A percentile compares a stretch with the other conserved stretches of the same genome.
These are phyloP conservation scores for Phytophthora uliginosa DNA, from an alignment of 352 stramenopile genomes.

Conservation along the genomic window DNA sequence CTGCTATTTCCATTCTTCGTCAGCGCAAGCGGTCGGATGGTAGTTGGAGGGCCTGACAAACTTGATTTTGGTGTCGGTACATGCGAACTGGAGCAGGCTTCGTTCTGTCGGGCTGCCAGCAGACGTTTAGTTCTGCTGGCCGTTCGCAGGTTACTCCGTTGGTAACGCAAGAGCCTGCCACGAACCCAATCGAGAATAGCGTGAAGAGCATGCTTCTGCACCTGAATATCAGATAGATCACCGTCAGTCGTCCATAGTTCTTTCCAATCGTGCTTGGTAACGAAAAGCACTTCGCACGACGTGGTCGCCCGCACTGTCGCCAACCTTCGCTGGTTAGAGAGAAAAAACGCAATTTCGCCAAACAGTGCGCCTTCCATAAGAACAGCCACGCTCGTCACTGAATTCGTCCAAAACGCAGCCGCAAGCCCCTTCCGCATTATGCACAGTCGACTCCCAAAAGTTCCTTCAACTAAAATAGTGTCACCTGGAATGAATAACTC, in stretches of 20 bases:
- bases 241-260: conserved; percentile 61
- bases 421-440: conserved; percentile 72
- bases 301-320: conserved; percentile 71
- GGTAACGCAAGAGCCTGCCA: conserved; percentile 50
- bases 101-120: conserved; percentile 13
- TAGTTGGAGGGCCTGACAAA: not conserved
- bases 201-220: conserved; percentile 66
- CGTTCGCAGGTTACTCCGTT: conserved; percentile 41
- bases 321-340: conserved; percentile 60
- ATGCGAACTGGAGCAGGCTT: not conserved
- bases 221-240: conserved; percentile 51
- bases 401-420: conserved; percentile 60
- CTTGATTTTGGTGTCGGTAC: not conserved
- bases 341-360: conserved; percentile 77
- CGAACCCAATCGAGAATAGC: conserved; percentile 74
- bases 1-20: conserved; percentile 10
- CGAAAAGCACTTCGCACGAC: conserved; percentile 73
- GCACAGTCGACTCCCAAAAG: conserved; percentile 63
- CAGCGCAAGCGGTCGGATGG: not conserved
- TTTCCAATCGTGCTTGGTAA: conserved; percentile 72
- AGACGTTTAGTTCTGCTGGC: conserved; percentile 54
- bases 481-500: conserved; percentile 82
- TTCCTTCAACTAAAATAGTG: conserved; percentile 71
- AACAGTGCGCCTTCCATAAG: conserved; percentile 75
- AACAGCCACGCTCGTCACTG: conserved; percentile 60